Evolutionary conservation across 768 basidiomycete species (phyloP), one percentile per base, ranked within the genome.

Genomic region (Xanthoconium purpureum): DNA sequence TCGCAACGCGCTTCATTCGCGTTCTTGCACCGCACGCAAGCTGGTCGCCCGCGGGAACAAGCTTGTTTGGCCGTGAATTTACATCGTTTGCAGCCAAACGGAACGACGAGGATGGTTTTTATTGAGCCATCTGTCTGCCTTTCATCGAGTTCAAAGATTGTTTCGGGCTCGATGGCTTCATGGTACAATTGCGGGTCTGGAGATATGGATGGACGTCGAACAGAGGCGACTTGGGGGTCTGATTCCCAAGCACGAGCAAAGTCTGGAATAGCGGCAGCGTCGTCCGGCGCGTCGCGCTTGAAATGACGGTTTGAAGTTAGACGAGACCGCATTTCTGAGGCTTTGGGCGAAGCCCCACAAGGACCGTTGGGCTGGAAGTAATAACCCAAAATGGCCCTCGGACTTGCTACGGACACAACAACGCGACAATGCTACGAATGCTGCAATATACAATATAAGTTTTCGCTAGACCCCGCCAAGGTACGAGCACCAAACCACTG

Each of bases 131-230:
- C 45, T 12, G 36, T 1, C 39, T 52, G 55, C 29, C 28, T 32
- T 55, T 62, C 59, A 6, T 65, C 52, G 39, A 71, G 60, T 40
- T 73, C 69, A 33, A 73, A 73, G 10, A 71, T 71, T 3, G 55
- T 54, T 8, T 52, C 18, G 14, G 61, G 47, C 33, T 69, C 63
- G 50, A 71, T 54, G 24, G 2, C 46, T 15, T 52, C 28, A 11
- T 71, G 69, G 47, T 66, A 73, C 8, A 35, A 39, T 5, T 42
- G 3, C 18, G 58, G 61, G 35, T 59, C 52, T 2, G 61, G 67
- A 13, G 55, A 59, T 4, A 29, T 56, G n/a, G 59, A 47, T 15
- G 70, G 70, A 33, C 71, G 65, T 12, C 71, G 71, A 29, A 72
- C 67, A 1, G 65, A 48, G 29, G 6, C n/a, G 30, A 66, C 63